Evolutionary conservation across 257 asterid genomes (phyloP), one percentile per base, ranked within the genome.

Genomic region (Scutellaria galericulata): DNA sequence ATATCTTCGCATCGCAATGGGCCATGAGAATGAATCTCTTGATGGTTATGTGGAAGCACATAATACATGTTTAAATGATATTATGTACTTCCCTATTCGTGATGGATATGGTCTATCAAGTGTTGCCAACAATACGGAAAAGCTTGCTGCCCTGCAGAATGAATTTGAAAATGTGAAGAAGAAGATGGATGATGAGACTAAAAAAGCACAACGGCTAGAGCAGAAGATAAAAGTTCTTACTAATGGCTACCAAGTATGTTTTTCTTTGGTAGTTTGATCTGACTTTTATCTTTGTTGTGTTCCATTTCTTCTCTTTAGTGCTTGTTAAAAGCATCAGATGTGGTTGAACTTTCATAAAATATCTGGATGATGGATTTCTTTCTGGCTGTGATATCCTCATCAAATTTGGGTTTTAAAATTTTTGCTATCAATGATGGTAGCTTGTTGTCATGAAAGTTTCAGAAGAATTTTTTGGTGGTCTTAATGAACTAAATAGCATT

Each of bases 221-320:
- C 92, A 89, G 75, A 95, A 86, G 86, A 87, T 95, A 44, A 95
- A 92, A 78, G 85, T 92, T 76, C 90, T 95, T 53, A 95, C 98
- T 1, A 89, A 85, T 64, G 98, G 99, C 79, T 95, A 95, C 78
- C 97, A 91, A 84, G 98, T 90, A 82, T 68, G 74, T 44, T 64
- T 69, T 70, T 76, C 73, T 73, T 66, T 7, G 41, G 35, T 24
- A 66, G 50, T 70, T 71, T 75, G 24, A 15, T 54, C 51, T 72
- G 47, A 44, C 69, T 24, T 14, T 72, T 35, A 13, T 76, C 68
- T 47, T 15, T 71, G 51, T 18, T 58, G 15, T 45, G 56, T 54
- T 44, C 15, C 52, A 44, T 37, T 61, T 55, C 3, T 51, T 50
- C 71, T 41, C 50, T 42, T 58, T 5, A n/a, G 13, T 51, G 68